Evolutionary conservation across 2,329 filamentous ascomycete species (phyloP).

Genomic region (Diatrype stigma): DNA sequence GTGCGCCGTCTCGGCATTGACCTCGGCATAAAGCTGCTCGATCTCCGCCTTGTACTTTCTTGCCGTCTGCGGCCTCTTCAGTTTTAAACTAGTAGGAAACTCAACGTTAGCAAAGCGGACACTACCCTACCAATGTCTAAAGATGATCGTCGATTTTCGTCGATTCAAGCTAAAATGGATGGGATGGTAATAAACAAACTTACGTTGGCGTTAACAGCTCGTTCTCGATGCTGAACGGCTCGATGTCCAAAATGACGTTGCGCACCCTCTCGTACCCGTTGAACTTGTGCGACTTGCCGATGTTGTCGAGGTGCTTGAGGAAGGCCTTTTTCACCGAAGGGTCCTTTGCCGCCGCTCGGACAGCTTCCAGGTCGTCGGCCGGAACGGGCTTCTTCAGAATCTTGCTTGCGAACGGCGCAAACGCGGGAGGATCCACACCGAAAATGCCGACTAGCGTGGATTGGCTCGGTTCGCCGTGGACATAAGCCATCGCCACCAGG

Average conservation of each 20-base stretch:
- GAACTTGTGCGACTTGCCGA: slow-evolving; percentile 81
- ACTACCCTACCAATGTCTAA: too few relatives aligned
- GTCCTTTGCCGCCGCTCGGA: slow-evolving; percentile 65
- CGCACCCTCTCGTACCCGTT: slow-evolving; percentile 84
- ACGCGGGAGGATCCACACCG: slow-evolving; percentile 78
- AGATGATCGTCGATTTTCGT: too few relatives aligned
- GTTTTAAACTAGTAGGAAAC: slow-evolving; percentile 44
- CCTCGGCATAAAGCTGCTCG: slow-evolving; percentile 53
- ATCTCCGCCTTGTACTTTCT: slow-evolving; percentile 51
- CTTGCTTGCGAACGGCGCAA: slow-evolving; percentile 75
- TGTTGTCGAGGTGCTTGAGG: slow-evolving; percentile 71
- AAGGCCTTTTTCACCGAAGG: slow-evolving; percentile 70
- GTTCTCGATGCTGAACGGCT: slow-evolving; percentile 92
- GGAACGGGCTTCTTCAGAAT: slow-evolving; percentile 65
- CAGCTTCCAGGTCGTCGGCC: slow-evolving; percentile 59
- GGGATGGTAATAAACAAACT: too few relatives aligned
- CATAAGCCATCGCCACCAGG: slow-evolving; percentile 75
- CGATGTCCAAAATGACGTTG: slow-evolving; percentile 69
- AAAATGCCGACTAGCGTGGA: slow-evolving; percentile 81
- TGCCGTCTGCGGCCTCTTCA: slow-evolving; percentile 55
- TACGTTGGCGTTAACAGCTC: slow-evolving; percentile 85
- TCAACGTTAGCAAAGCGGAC: slow-evolving; percentile 10
- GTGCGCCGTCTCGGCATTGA: slow-evolving; percentile 35
- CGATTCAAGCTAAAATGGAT: too few relatives aligned
- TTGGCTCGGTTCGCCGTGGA: slow-evolving; percentile 85